A percentile compares a stretch with the other conserved stretches of the same genome.
Evolutionary conservation across 768 basidiomycete genomes (phyloP).

Genomic region (Suillus americanus): DNA sequence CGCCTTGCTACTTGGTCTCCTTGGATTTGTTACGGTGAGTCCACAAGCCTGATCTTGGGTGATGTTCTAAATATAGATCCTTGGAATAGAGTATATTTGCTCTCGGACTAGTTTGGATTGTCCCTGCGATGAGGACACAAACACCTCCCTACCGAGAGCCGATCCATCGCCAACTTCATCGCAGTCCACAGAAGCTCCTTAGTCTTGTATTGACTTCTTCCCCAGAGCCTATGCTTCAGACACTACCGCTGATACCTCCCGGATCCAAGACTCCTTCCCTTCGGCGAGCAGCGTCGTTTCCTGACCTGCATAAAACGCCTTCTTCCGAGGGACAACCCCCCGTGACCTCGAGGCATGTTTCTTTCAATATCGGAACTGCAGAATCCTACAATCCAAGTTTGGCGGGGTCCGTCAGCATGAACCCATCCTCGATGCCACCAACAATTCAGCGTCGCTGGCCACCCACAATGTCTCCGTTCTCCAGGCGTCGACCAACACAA

Average conservation of each 20-base stretch:
- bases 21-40: slow-evolving; percentile 27
- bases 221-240: slow-evolving; percentile 1
- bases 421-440: not conserved
- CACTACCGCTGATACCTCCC: not conserved
- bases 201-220: slow-evolving; percentile 4
- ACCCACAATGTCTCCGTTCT: slow-evolving; percentile 4
- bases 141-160: slow-evolving; percentile 20
- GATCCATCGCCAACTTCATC: slow-evolving; percentile 10
- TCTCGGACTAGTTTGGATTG: slow-evolving; percentile 22
- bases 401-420: not conserved
- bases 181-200: slow-evolving; percentile 1
- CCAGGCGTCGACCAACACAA: not conserved
- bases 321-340: not conserved
- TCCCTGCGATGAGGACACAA: slow-evolving; percentile 16
- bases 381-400: not conserved
- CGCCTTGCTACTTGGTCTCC: slow-evolving; percentile 22
- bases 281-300: slow-evolving; percentile 8
- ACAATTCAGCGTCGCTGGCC: slow-evolving; percentile 14
- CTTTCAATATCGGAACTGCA: slow-evolving; percentile 13
- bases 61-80: not conserved
- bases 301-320: slow-evolving; percentile 2
- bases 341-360: slow-evolving; percentile 20
- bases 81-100: slow-evolving; percentile 26
- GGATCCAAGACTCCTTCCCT: slow-evolving; percentile 8
- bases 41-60: not conserved